Evolutionary conservation across 805 yeast species (phyloP), one percentile per base, ranked within the genome.

Genomic region (Yamadazyma sp.): DNA sequence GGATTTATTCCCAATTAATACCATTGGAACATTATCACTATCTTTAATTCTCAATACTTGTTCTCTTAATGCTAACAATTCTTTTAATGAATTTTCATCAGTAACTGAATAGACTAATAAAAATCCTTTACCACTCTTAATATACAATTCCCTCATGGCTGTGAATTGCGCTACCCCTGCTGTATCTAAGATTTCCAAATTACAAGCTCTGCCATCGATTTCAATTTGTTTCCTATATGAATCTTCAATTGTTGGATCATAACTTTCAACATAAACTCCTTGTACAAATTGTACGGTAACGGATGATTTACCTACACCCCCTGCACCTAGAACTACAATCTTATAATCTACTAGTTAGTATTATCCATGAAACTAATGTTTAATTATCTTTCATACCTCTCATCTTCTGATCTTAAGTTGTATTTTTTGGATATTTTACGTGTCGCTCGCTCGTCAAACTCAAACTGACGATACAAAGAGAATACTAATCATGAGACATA

Each of bases 191-290:
- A 64, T 65, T 61, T 91, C 96, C 48, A 91, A 68, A 45, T 84
- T 86, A 53, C 93, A 86, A 4, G 86, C 80, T 46, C 91, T 76
- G 22, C 88, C 94, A 57, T 91, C 96, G 23, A 91, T 80, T 50
- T 82, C 88, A 39, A 87, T 78, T 47, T 86, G 89, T 54, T 87
- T 89, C 30, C 95, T 70, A 60, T 91, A 93, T 1, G 96, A 86
- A 54, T 91, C 98, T 56, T 91, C 98, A 45, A 91, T 93, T 7
- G 98, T 93, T 7, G 98, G 98, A 53, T 91, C 98, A 62, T 91
- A 91, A 23, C 87, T 75, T 52, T 91, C 97, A 36, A 86, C 78
- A 57, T 86, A 89, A 2, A 84, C 83, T 8, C 93, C 93, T 56
- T 86, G 95, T 3, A 87, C 95, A 53, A 84, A 89, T 55, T 87